These are phyloP conservation scores for Herpetomonas samuelpessoai DNA, from an alignment of 208 protist genomes.

Conservation along the genomic window DNA sequence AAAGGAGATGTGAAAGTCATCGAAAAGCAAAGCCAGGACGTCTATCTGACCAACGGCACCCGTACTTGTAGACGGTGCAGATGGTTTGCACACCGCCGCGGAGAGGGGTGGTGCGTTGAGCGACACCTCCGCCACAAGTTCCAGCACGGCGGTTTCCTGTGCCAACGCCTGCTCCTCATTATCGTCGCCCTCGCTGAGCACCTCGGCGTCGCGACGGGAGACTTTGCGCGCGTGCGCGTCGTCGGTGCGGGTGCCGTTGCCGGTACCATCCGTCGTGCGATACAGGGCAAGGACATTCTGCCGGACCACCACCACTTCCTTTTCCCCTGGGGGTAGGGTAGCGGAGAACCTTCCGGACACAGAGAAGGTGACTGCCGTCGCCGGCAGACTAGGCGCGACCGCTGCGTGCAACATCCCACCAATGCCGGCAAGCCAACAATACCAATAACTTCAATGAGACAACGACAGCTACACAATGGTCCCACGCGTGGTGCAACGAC, in stretches of 20 bases:
- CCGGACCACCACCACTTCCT: conserved; percentile 60
- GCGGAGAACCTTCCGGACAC: conserved; percentile 66
- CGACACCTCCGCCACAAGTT: conserved; percentile 37
- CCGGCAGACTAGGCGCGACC: conserved; percentile 64
- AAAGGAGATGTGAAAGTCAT: conserved; percentile 86
- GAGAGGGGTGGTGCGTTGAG: conserved; percentile 64
- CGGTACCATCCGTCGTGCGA: conserved; percentile 8
- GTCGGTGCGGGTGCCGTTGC: not conserved
- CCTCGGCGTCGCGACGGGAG: no score
- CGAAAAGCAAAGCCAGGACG: conserved; percentile 70
- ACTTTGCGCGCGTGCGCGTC: not conserved
- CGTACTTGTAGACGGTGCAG: not conserved
- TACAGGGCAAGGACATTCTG: conserved; percentile 79
- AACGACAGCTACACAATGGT: no score
- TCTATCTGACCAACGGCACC: conserved; percentile 22
- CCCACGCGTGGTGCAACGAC: no score
- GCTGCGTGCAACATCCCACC: conserved; percentile 67
- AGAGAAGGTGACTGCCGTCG: conserved; percentile 70
- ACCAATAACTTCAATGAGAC: no score
- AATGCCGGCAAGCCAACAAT: not conserved
- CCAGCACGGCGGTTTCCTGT: conserved; percentile 2
- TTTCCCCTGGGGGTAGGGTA: conserved; percentile 18
- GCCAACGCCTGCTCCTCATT: conserved; percentile 4
- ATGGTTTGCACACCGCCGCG: conserved; percentile 15
- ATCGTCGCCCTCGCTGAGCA: not conserved